Base-by-base conservation (phyloP, 2,329 filamentous ascomycete genomes). In the Stemphylium vesicarium region DNA sequence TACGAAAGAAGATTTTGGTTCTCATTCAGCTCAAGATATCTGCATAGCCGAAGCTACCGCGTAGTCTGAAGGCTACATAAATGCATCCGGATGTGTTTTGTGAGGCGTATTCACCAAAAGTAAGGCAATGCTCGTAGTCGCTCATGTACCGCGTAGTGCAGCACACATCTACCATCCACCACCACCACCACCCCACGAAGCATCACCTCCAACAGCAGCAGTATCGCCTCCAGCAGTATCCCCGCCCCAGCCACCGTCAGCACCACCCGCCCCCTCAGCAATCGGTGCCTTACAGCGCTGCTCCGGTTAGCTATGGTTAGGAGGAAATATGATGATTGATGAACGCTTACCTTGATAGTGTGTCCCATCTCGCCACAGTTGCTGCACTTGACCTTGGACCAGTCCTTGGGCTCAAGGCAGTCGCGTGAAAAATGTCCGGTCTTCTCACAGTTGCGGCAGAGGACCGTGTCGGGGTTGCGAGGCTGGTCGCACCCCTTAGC, bases 391-490 rank as follows among this genome's bases (percentile, higher is more conserved):
- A 77, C 75, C 65, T 77, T 78, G 47, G 66, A 60, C 79, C 79
- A 70, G 55, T 84, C 83, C 52, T 81, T 81, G 13, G 83, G 86
- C 70, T 86, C 78, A 24, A 84, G 80, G 61, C 86, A 86, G 9
- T 85, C 82, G 18, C 78, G 79, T 48, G 80, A 76, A 46, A 82
- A 81, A 59, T 90, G 87, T 6, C 86, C 87, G 45, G 84, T 82
- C 59, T 85, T 74, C 18, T 88, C 86, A 68, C 88, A 90, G 75
- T 89, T 90, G 66, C 82, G 79, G 74, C 82, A 84, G 54, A 69
- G 72, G 2, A 72, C 58, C 75, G 81, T 71, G 29, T 63, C 68
- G 10, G 68, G 77, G 53, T 76, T 75, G 9, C 60, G 63, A 9
- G 73, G 73, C 57, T 76, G 67, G 37, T 71, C 65, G 29, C 73